These are phyloP conservation scores for Cladosporium sp. DNA, from an alignment of 2,329 filamentous ascomycete species.

Conservation along the genomic window DNA sequence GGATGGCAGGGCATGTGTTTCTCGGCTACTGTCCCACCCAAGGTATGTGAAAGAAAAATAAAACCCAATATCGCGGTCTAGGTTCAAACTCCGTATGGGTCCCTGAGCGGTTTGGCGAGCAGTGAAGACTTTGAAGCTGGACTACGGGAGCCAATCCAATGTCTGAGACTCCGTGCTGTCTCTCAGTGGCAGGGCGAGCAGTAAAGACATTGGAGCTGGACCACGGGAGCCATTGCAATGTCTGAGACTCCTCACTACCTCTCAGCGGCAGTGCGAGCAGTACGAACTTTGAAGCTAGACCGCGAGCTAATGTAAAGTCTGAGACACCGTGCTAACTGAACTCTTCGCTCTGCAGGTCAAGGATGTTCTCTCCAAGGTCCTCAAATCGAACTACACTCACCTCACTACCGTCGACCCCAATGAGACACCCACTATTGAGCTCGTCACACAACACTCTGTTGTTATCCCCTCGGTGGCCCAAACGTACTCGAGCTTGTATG, in stretches of 20 bases:
- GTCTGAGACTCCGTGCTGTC: background rate
- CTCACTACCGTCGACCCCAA: slow-evolving; percentile 48
- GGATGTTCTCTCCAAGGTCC: slow-evolving; percentile 46
- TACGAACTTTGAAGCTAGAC: too few species aligned
- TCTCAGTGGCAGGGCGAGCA: too few species aligned
- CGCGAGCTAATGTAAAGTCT: background rate
- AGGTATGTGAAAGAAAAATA: slow-evolving; percentile 19
- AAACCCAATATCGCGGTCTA: background rate
- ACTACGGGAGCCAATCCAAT: background rate
- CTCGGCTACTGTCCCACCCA: slow-evolving; percentile 47
- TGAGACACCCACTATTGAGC: slow-evolving; percentile 48
- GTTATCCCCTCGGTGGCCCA: slow-evolving; percentile 40
- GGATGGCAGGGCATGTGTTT: slow-evolving; percentile 55
- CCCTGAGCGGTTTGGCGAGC: background rate
- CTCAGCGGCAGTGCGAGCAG: too few species aligned
- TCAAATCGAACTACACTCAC: slow-evolving; percentile 43
- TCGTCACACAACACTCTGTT: slow-evolving; percentile 52
- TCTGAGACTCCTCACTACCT: too few species aligned
- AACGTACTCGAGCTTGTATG: slow-evolving; percentile 47
- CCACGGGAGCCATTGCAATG: too few species aligned
- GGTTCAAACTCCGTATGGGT: background rate
- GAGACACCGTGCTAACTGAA: background rate
- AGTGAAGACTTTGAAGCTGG: background rate
- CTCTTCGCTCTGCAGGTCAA: slow-evolving; percentile 32
- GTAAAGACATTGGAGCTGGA: too few species aligned